Base-by-base conservation (phyloP, 768 basidiomycete species). In the Dioszegia crocea region DNA sequence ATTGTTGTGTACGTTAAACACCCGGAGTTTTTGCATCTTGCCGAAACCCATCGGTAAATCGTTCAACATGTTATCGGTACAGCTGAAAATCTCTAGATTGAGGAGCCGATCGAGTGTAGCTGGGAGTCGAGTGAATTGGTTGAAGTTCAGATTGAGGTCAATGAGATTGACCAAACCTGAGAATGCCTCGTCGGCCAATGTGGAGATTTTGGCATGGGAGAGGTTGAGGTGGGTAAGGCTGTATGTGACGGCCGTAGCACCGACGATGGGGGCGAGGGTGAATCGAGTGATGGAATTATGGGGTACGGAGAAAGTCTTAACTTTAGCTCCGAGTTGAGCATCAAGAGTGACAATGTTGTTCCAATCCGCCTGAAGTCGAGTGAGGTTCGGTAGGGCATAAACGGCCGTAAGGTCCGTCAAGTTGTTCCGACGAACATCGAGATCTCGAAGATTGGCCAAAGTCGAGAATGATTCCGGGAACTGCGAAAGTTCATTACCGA, bases 1-100 rank as follows among this genome's bases (percentile, higher is more conserved):
- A 79, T 98, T 99, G 73, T 89, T 92, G 72, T 97, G 93, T 2
- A 87, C 87, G 64, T 96, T 90, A 40, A 99, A 81, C 1, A 78
- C 79, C 64, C 86, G 83, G 10, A 98, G 82, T 41, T 84, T 85
- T 77, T 84, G 84, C 44, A 98, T 80, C 9, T 80, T 80, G 14
- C 91, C 91, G 47, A 98, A 85, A 40, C 83, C 84, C 11, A 80
- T 74, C 0, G 96, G 96, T 0, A 98, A 81, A 16, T 81, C 77
- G 55, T 84, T 84, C 19, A 99, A 82, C 64, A 86, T 83, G 78
- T 98, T 98, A 76, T 97, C 89, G n/a, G 89, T 88, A 71, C 89
- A 90, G 11, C 88, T 88, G 6, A 99, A 82, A 0, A 79, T 80
- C 65, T 85, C 81, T 31, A 99, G 84, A 59, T 83, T 82, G 24